Conservation (phyloP, 768 basidiomycete genomes). For the Ramaria rubella region DNA sequence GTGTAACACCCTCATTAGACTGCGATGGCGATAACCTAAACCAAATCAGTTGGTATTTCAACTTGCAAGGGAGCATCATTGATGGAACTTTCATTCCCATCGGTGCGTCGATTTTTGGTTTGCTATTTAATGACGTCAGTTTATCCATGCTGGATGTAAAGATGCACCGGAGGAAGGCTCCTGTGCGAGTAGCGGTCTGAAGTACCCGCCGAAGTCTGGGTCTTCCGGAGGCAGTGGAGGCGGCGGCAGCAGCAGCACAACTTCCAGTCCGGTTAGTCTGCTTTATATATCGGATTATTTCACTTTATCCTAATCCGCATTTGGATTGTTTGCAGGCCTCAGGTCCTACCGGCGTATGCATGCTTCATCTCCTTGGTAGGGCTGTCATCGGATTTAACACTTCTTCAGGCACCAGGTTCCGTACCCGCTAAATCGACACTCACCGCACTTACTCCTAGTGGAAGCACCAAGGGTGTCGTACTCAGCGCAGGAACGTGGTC, state of each 20-base stretch:
- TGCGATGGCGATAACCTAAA: constrained; percentile 36
- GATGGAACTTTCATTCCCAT: constrained; percentile 61
- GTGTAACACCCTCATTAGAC: constrained; percentile 42
- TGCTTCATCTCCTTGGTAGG: background rate
- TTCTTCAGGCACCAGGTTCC: constrained; percentile 4
- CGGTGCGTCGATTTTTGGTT: constrained; percentile 41
- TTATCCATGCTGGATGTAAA: too few relatives aligned
- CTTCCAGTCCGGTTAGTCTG: background rate
- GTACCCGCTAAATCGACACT: constrained; percentile 45
- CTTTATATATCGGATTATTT: background rate
- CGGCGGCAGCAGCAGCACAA: background rate
- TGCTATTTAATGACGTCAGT: too few relatives aligned
- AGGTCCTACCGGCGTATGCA: constrained; percentile 2
- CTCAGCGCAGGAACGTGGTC: constrained; percentile 54
- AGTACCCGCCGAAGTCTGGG: constrained; percentile 52
- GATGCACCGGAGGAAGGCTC: constrained; percentile 44
- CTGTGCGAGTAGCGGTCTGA: constrained; percentile 52
- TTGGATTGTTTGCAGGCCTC: background rate
- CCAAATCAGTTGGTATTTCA: constrained; percentile 56
- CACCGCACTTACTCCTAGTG: constrained; percentile 30
- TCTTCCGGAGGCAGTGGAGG: too few relatives aligned
- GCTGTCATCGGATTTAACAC: background rate
- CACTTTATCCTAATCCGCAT: constrained; percentile 1
- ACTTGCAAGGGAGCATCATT: constrained; percentile 56
- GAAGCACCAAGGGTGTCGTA: constrained; percentile 41